These are phyloP conservation scores for Lepidium campestre DNA, from an alignment of 441 rosid species.

Conservation along the genomic window DNA sequence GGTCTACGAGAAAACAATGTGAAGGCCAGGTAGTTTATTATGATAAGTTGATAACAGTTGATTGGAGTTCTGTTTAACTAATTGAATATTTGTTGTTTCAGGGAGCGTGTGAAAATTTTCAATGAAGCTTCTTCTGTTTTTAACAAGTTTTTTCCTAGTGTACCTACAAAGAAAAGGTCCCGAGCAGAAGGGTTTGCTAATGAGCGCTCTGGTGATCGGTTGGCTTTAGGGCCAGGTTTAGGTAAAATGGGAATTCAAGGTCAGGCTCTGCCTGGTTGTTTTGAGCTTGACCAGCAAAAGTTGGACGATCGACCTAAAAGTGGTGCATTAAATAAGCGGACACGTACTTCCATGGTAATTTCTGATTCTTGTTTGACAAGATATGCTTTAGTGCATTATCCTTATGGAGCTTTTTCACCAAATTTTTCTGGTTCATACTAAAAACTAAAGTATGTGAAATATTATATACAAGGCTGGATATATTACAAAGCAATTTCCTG, in stretches of 20 bases:
- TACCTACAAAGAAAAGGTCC: slow-evolving; percentile 86
- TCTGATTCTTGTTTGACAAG: slow-evolving; percentile 45
- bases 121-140: slow-evolving; percentile 77
- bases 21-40: slow-evolving; percentile 79
- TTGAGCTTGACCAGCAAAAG: slow-evolving; percentile 76
- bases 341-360: slow-evolving; percentile 90
- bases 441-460: not conserved
- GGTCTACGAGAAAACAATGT: slow-evolving; percentile 58
- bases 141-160: slow-evolving; percentile 72
- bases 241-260: slow-evolving; percentile 77
- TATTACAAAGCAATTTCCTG: not conserved
- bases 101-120: slow-evolving; percentile 82
- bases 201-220: slow-evolving; percentile 69
- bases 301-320: slow-evolving; percentile 67
- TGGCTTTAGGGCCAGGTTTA: slow-evolving; percentile 49
- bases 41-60: slow-evolving; percentile 12
- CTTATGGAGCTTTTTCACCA: not conserved
- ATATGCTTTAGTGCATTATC: slow-evolving; percentile 16
- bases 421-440: slow-evolving; percentile 2
- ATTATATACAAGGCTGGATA: not conserved
- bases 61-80: slow-evolving; percentile 22
- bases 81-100: slow-evolving; percentile 39
- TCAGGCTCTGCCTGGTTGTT: slow-evolving; percentile 49
- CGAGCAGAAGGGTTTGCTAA: slow-evolving; percentile 62
- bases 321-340: slow-evolving; percentile 75